These are phyloP conservation scores for Bryoerythrophyllum caledonicum DNA, from an alignment of 225 moss, liverwort and hornwort species.

Conservation along the genomic window DNA sequence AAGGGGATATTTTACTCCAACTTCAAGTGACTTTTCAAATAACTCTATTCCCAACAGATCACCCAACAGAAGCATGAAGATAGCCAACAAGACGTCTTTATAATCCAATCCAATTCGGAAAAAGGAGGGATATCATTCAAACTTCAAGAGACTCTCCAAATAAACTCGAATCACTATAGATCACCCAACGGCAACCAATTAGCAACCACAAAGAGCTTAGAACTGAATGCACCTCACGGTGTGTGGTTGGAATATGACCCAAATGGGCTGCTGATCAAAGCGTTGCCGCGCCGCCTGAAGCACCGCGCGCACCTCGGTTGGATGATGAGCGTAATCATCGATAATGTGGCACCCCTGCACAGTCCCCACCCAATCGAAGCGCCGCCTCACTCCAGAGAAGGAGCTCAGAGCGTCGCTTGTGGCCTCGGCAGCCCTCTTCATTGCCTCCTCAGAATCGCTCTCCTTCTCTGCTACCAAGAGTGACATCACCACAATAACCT, in stretches of 20 bases:
- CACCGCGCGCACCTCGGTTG: constrained; percentile 94
- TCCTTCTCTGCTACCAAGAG: constrained; percentile 59
- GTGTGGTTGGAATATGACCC: constrained; percentile 99
- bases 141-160: background rate
- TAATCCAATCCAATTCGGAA: too few species aligned
- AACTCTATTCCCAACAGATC: too few species aligned
- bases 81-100: too few species aligned
- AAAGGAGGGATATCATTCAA: too few species aligned
- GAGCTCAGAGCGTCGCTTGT: constrained; percentile 57
- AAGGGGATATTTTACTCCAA: too few species aligned
- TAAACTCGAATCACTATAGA: background rate
- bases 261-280: constrained; percentile 86
- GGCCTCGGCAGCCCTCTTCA: constrained; percentile 62
- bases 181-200: background rate
- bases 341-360: constrained; percentile 71
- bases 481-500: constrained; percentile 85
- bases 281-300: constrained; percentile 96
- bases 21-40: too few species aligned
- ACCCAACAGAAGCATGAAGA: too few species aligned
- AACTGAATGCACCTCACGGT: constrained; percentile 66
- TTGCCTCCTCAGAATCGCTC: constrained; percentile 29
- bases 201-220: background rate
- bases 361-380: constrained; percentile 85
- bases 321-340: constrained; percentile 97
- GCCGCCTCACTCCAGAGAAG: constrained; percentile 73